Percentiles rank a stretch among this genome's conserved stretches.
phyloP scores from a whole-genome alignment of 441 rosid genomes.

The Dalechampia spathulata region DNA sequence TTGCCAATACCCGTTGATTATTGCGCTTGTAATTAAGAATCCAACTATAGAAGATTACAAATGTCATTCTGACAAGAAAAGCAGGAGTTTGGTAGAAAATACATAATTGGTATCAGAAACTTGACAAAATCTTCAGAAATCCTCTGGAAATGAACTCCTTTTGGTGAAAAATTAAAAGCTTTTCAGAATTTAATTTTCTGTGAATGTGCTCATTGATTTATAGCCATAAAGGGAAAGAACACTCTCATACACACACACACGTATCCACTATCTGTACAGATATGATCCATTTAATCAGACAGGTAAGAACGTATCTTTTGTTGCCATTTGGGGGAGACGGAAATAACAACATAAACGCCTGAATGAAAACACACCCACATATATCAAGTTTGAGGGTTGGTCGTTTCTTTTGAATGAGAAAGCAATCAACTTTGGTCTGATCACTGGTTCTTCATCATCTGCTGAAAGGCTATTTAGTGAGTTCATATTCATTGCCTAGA shows the following conservation, averaged over 20 bases:
- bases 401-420: constrained; percentile 6
- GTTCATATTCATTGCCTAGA: not conserved
- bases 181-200: no score
- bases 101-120: not conserved
- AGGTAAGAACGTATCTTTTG: constrained; percentile 18
- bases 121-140: not conserved
- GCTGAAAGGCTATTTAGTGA: constrained; percentile 12
- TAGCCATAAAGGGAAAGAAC: not conserved
- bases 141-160: no score
- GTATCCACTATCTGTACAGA: constrained; percentile 11
- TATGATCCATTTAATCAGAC: constrained; percentile 12
- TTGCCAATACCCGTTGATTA: no score
- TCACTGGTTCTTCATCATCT: constrained; percentile 3
- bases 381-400: constrained; percentile 6
- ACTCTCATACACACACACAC: not conserved
- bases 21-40: not conserved
- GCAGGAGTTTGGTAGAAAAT: not conserved
- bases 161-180: no score
- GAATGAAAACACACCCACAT: not conserved
- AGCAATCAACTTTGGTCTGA: constrained; percentile 12
- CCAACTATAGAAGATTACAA: constrained; percentile 2
- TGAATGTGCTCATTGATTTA: no score
- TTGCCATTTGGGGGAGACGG: constrained; percentile 22
- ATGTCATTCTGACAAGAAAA: not conserved
- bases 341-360: constrained; percentile 24